phyloP scores from a whole-genome alignment of 83 land plant genomes.

The Picea engelmannii region DNA sequence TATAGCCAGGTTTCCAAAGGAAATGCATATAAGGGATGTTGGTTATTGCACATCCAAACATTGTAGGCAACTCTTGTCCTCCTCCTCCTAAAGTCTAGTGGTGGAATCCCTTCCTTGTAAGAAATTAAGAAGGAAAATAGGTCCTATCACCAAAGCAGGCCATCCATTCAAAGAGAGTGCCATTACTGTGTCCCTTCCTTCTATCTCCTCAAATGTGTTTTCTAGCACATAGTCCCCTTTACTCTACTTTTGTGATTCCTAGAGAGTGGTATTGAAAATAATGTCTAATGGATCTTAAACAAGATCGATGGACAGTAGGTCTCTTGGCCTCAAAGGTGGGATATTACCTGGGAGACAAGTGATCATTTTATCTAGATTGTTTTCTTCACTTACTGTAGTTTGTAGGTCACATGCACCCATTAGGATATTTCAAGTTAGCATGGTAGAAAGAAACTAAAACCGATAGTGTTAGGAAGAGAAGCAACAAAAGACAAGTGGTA shows the following conservation, averaged over 20 bases:
- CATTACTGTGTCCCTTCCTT: constrained; percentile 23
- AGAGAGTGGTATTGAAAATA: background rate
- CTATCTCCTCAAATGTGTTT: constrained; percentile 46
- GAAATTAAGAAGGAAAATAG: constrained; percentile 16
- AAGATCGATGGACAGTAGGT: background rate
- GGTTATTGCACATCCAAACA: constrained; percentile 51
- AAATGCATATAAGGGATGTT: constrained; percentile 47
- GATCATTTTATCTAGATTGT: background rate
- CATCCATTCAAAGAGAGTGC: constrained; percentile 2
- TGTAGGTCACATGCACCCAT: too few species aligned
- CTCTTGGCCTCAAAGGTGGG: background rate
- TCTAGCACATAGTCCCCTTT: constrained; percentile 14
- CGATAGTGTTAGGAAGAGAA: too few species aligned
- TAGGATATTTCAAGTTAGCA: too few species aligned
- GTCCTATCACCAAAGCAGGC: constrained; percentile 35
- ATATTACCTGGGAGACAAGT: background rate
- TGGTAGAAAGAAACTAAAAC: too few species aligned
- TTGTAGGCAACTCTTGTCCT: constrained; percentile 21
- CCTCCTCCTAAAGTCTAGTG: constrained; percentile 27
- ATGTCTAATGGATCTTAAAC: background rate
- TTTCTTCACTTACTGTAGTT: background rate
- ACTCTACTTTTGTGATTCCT: background rate
- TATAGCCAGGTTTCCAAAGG: constrained; percentile 52
- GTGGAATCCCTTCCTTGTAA: background rate
- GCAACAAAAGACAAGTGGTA: too few species aligned